Evolutionary conservation across 495 filamentous ascomycete genomes (phyloP).

Genomic region (Corynascus novoguineensis): DNA sequence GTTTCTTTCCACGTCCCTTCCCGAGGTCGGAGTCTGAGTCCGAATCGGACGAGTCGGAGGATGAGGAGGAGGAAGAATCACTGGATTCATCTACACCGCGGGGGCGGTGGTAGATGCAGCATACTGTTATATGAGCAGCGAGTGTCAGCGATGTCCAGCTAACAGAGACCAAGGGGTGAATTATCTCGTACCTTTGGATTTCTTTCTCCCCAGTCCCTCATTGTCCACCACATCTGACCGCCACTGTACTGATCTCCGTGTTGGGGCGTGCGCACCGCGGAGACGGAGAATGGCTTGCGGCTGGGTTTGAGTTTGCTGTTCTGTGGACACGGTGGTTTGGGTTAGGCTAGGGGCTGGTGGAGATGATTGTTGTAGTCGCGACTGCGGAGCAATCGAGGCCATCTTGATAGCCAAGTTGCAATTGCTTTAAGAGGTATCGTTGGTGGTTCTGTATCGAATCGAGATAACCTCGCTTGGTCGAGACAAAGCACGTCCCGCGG

Average conservation of each 20-base stretch:
- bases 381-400: slow-evolving; percentile 15
- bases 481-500: too few relatives aligned
- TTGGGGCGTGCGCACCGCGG: slow-evolving; percentile 36
- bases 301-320: slow-evolving; percentile 17
- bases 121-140: slow-evolving; percentile 55
- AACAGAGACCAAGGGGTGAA: too few relatives aligned
- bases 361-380: slow-evolving; percentile 12
- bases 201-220: slow-evolving; percentile 90
- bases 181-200: slow-evolving; percentile 66
- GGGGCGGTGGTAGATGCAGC: slow-evolving; percentile 94
- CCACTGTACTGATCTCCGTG: slow-evolving; percentile 68
- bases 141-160: background rate
- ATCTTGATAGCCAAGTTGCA: slow-evolving; percentile 10
- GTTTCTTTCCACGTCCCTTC: slow-evolving; percentile 9
- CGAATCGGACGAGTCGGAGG: slow-evolving; percentile 37
- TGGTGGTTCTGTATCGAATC: background rate
- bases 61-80: slow-evolving; percentile 64
- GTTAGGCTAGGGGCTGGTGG: slow-evolving; percentile 21
- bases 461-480: too few relatives aligned
- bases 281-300: slow-evolving; percentile 43
- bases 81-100: slow-evolving; percentile 79
- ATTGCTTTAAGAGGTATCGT: too few relatives aligned
- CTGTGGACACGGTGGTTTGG: background rate
- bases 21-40: slow-evolving; percentile 42
- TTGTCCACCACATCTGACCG: slow-evolving; percentile 93